Evolutionary conservation across 129 eudicot genomes (phyloP), one percentile per base, ranked within the genome.

Genomic region (Chrysanthemum seticuspe): DNA sequence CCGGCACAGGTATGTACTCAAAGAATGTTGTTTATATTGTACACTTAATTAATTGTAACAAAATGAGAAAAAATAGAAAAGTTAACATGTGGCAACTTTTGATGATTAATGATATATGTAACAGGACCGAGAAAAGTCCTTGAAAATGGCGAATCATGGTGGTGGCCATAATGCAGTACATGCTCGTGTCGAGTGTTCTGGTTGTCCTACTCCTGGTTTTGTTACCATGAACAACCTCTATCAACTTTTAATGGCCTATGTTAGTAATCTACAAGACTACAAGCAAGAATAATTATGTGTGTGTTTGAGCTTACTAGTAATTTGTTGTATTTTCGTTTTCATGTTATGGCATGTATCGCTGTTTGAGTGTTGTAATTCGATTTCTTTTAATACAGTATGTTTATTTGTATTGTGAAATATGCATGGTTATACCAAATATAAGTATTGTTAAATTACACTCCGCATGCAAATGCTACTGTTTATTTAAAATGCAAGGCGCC

Each of bases 121-220:
- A 58, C 66, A 83, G 86, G 86, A 21, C 65, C 83, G 45, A 83
- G 79, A 71, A 62, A 61, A 21, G 71, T 34, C 78, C 36, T 51
- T 13, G 15, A 52, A 63, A 65, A 74, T 51, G 81, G 75, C 44
- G 78, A 75, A 58, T 68, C 64, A 13, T 62, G 77, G 13, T 57
- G 67, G 31, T 58, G 76, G 48, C 5, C 25, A n/a, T 27, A 44
- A 52, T 15, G 67, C 45, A 60, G 15, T 50, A 29, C 49, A 23
- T 79, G 64, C 9, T 76, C 6, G 6, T 65, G 34, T 21, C 60
- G 2, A 36, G 63, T 62, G 19, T 61, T 76, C 29, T 68, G 67
- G 13, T 61, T 5, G 16, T 52, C 25, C 3, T 40, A 40, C 10
- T 36, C 9, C 45, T 61, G 45, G 51, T 18, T 44, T 65, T 64